These are phyloP conservation scores for Rhodotorula sp. DNA, from an alignment of 1,284 basidiomycete species.

Conservation along the genomic window DNA sequence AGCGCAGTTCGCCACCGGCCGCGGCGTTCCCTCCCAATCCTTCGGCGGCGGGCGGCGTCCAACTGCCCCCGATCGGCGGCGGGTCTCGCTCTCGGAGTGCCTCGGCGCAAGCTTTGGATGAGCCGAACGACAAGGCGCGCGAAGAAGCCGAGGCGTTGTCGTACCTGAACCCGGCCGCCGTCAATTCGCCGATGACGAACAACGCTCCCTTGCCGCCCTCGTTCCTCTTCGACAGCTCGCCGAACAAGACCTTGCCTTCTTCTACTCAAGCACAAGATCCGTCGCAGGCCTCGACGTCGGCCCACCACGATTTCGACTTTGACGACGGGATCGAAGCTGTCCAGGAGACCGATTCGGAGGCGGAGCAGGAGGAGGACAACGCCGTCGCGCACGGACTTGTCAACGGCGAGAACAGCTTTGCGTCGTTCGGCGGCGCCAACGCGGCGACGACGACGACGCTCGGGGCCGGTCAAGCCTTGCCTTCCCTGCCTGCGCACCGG, in stretches of 20 bases:
- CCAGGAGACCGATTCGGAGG: conserved; percentile 3
- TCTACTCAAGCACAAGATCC: not conserved
- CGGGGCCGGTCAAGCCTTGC: not conserved
- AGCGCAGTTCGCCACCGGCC: conserved; percentile 7
- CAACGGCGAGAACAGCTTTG: not conserved
- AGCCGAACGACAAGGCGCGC: not conserved
- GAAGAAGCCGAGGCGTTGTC: conserved; percentile 14
- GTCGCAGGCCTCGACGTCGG: not conserved
- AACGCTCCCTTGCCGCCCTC: not conserved
- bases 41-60: not conserved
- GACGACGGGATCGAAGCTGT: conserved; percentile 1
- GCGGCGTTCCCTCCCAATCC: not conserved
- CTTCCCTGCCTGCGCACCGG: conserved; percentile 8
- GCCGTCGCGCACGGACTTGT: not conserved
- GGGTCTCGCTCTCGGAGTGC: conserved; percentile 9
- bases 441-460: not conserved
- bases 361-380: conserved; percentile 1
- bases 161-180: not conserved
- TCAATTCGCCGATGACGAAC: not conserved
- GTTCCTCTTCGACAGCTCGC: not conserved
- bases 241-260: not conserved
- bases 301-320: not conserved
- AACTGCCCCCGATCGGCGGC: conserved; percentile 17
- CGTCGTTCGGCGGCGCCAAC: not conserved
- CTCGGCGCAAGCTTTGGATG: conserved; percentile 5